These are phyloP conservation scores for Boletus reticuloceps DNA, from an alignment of 768 basidiomycete genomes.

Conservation along the genomic window DNA sequence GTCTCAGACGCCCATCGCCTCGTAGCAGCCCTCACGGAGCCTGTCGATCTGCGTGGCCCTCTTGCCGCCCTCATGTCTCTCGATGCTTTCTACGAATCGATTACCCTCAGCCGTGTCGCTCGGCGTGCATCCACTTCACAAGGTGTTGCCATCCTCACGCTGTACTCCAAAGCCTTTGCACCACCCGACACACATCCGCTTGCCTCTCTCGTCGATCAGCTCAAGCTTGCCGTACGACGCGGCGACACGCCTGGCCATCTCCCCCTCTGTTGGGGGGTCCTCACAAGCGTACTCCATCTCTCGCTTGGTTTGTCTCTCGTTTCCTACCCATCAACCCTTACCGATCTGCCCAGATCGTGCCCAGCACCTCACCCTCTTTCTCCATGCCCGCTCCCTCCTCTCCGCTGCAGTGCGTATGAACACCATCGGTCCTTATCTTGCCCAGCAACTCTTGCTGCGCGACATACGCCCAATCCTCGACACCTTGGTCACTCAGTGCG, in stretches of 20 bases:
- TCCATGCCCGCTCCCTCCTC: constrained; percentile 85
- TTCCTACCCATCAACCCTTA: neutral
- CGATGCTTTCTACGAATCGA: constrained; percentile 78
- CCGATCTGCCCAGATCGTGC: constrained; percentile 57
- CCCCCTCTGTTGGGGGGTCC: constrained; percentile 86
- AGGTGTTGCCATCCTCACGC: constrained; percentile 87
- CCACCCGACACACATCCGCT: constrained; percentile 33
- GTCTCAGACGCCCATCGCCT: constrained; percentile 66
- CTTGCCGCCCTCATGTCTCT: constrained; percentile 50
- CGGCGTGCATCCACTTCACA: constrained; percentile 87
- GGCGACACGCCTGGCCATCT: constrained; percentile 78
- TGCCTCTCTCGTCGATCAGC: constrained; percentile 52
- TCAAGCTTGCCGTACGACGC: constrained; percentile 65
- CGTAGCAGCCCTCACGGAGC: constrained; percentile 21
- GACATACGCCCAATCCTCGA: constrained; percentile 66
- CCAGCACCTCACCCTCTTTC: constrained; percentile 87
- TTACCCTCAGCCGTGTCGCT: constrained; percentile 88
- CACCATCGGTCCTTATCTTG: constrained; percentile 85
- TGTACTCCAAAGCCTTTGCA: constrained; percentile 82
- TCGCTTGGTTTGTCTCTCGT: constrained; percentile 53
- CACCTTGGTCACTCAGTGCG: constrained; percentile 44
- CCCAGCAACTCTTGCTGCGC: constrained; percentile 85
- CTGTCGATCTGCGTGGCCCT: constrained; percentile 20
- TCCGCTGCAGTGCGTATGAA: constrained; percentile 94
- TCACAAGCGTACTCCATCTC: constrained; percentile 75